phyloP scores from a whole-genome alignment of 768 basidiomycete species.

The Pisolithus sp. region DNA sequence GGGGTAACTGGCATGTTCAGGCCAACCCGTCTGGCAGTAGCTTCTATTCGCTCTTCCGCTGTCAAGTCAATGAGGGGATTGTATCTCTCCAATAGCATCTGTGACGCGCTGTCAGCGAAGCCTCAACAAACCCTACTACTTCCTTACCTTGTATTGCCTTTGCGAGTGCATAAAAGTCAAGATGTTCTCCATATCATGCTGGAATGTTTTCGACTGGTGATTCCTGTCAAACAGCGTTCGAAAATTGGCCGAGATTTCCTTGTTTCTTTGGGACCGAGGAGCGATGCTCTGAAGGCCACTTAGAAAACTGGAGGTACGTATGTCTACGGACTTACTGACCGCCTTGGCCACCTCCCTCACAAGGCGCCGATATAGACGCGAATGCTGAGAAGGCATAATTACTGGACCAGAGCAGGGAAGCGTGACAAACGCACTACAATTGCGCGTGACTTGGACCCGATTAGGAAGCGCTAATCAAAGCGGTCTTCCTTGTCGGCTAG shows the following conservation, averaged over 20 bases:
- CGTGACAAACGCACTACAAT: not conserved
- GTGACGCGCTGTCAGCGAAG: conserved; percentile 1
- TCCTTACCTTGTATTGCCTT: conserved; percentile 65
- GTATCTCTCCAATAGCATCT: conserved; percentile 81
- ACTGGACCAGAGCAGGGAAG: not conserved
- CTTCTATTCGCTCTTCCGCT: conserved; percentile 70
- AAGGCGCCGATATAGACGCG: conserved; percentile 24
- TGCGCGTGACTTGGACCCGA: not conserved
- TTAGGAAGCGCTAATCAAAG: conserved; percentile 6
- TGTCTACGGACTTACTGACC: conserved; percentile 6
- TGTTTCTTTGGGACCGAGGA: conserved; percentile 33
- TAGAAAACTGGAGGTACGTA: not conserved
- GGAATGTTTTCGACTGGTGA: conserved; percentile 25
- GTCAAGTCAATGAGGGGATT: conserved; percentile 81
- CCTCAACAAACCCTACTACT: not conserved
- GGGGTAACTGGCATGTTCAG: conserved; percentile 66
- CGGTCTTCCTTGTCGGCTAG: conserved; percentile 9
- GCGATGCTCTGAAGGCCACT: conserved; percentile 29
- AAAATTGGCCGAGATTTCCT: conserved; percentile 41
- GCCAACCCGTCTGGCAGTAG: conserved; percentile 83
- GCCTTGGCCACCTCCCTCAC: conserved; percentile 25
- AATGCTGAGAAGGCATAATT: conserved; percentile 13
- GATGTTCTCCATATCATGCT: conserved; percentile 51
- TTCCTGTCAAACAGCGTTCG: conserved; percentile 48
- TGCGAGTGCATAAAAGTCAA: conserved; percentile 67